These are phyloP conservation scores for Gautieria morchelliformis DNA, from an alignment of 768 basidiomycete genomes.

Conservation along the genomic window DNA sequence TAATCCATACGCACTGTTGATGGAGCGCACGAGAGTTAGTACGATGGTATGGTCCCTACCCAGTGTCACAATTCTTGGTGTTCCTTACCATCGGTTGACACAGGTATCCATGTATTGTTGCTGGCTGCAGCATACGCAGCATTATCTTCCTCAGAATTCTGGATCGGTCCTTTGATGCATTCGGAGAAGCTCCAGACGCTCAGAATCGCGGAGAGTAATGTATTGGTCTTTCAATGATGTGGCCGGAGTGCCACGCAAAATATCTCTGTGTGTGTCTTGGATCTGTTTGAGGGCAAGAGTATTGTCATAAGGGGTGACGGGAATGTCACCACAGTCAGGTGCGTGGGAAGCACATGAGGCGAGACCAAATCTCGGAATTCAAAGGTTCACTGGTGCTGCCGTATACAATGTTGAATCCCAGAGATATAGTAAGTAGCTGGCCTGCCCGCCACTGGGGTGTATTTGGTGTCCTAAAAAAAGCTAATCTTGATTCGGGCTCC, in stretches of 20 bases:
- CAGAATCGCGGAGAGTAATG: background rate
- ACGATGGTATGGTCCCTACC: conserved; percentile 87
- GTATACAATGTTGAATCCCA: too few species aligned
- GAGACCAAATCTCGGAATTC: background rate
- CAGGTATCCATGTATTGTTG: conserved; percentile 48
- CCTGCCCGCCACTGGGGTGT: too few species aligned
- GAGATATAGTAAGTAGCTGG: too few species aligned
- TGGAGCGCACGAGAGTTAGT: too few species aligned
- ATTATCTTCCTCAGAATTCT: conserved; percentile 3
- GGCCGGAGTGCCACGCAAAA: conserved; percentile 54
- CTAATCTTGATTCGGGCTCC: too few species aligned
- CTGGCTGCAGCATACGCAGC: conserved; percentile 28
- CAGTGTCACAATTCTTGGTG: conserved; percentile 73
- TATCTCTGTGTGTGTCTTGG: conserved; percentile 58
- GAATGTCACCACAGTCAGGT: conserved; percentile 65
- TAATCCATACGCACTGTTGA: too few species aligned
- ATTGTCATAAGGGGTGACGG: conserved; percentile 73
- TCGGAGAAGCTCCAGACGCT: conserved; percentile 7
- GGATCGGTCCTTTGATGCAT: background rate
- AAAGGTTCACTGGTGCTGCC: too few species aligned
- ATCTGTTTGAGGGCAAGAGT: conserved; percentile 65
- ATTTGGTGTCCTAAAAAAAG: too few species aligned
- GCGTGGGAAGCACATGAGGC: background rate
- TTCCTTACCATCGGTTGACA: conserved; percentile 61
- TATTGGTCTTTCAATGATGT: conserved; percentile 32